Conservation (phyloP, 495 filamentous ascomycete genomes). For the Monascus purpureus region DNA sequence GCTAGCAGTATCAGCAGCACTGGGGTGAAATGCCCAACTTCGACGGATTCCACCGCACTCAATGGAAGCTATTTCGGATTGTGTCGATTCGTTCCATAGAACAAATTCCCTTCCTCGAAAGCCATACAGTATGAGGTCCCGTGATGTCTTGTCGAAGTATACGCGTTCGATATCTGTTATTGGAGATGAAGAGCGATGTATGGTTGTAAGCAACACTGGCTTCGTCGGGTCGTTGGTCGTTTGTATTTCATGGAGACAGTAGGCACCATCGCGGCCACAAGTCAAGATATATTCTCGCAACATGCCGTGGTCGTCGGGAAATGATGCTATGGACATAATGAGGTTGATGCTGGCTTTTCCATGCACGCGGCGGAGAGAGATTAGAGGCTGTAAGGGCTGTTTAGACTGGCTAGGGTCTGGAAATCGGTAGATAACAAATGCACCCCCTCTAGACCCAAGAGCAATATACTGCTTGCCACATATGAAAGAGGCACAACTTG, state of each 20-base stretch:
- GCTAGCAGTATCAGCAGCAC: conserved; percentile 5
- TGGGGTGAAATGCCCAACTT: conserved; percentile 43
- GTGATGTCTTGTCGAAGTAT: conserved; percentile 33
- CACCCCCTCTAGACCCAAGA: conserved; percentile 55
- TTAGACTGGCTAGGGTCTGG: conserved; percentile 3
- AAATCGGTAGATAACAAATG: conserved; percentile 39
- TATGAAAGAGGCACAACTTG: conserved; percentile 23
- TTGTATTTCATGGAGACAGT: conserved; percentile 37
- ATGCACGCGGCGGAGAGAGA: conserved; percentile 26
- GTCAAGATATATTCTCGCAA: conserved; percentile 34
- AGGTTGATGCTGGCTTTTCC: conserved; percentile 56
- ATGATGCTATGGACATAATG: conserved; percentile 29
- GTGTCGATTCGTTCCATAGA: conserved; percentile 56
- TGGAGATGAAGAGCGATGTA: conserved; percentile 45
- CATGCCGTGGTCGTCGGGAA: conserved; percentile 3
- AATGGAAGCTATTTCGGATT: conserved; percentile 50
- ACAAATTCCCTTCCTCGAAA: conserved; percentile 69
- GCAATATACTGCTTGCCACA: conserved; percentile 33
- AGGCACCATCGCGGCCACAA: conserved; percentile 60
- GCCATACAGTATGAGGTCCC: conserved; percentile 57
- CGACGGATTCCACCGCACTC: conserved; percentile 78
- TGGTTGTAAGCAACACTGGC: conserved; percentile 17
- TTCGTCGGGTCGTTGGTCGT: conserved; percentile 1
- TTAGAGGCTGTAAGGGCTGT: conserved; percentile 10
- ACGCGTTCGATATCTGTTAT: conserved; percentile 55